A percentile compares a stretch with the other conserved stretches of the same genome.
These are phyloP conservation scores for Ceriops tagal DNA, from an alignment of 345 rosid genomes.

Conservation along the genomic window DNA sequence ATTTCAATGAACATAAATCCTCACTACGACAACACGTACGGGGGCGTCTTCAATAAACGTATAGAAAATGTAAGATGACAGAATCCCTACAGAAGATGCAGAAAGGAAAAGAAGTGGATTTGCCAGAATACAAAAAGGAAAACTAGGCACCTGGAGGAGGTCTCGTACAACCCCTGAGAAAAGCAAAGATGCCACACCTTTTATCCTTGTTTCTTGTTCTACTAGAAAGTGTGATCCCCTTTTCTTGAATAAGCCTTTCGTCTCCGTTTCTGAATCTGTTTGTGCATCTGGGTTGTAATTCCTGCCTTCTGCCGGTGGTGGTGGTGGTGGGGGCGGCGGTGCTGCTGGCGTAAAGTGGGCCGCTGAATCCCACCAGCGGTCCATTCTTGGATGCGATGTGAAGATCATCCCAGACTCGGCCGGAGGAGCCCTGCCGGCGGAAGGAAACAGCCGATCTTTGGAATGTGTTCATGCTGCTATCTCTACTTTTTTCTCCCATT, in stretches of 20 bases:
- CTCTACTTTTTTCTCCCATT: background rate
- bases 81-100: background rate
- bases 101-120: background rate
- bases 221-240: background rate
- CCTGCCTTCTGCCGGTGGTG: background rate
- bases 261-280: background rate
- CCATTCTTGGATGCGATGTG: slow-evolving; percentile 1
- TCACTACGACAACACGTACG: too few relatives aligned
- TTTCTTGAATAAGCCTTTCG: background rate
- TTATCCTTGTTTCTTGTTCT: slow-evolving; percentile 2
- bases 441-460: slow-evolving; percentile 60
- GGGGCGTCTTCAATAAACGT: too few relatives aligned
- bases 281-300: background rate
- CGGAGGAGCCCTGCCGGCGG: slow-evolving; percentile 64
- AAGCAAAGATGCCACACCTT: background rate
- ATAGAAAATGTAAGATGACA: background rate
- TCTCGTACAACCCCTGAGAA: slow-evolving; percentile 6
- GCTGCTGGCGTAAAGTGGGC: background rate
- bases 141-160: background rate
- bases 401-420: slow-evolving; percentile 47
- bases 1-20: too few relatives aligned
- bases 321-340: too few relatives aligned
- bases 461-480: slow-evolving; percentile 29
- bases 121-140: background rate
- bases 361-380: background rate